Evolutionary conservation across 2,329 filamentous ascomycete species (phyloP), one percentile per base, ranked within the genome.

Genomic region (Bipolaris gigantea): DNA sequence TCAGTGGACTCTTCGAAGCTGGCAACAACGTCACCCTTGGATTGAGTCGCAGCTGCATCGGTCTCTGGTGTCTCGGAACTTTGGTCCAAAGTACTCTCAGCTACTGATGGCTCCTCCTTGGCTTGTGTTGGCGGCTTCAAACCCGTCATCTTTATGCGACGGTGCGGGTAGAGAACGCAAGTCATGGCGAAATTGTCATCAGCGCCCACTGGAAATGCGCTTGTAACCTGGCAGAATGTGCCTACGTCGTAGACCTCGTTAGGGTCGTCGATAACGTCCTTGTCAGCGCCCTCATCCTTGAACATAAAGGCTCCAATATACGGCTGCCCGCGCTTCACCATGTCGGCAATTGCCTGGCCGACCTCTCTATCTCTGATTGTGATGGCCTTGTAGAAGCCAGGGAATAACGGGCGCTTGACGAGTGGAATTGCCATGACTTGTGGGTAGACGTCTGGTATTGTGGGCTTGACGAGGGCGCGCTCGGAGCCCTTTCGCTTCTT

Each of bases 391-490:
- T 99, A 99, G 76, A 97, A 99, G 1, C 94, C 94, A 1, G 94
- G 94, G 76, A 97, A 99, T 11, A 99, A 80, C 10, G 94, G 94
- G 48, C 94, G 84, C 74, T 95, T 92, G 25, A 91, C 89, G 67
- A 99, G 97, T 7, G 94, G 94, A 51, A 99, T 96, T 2, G 93
- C 93, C 83, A 99, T 90, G 50, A 99, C 92, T 73, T 97, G 94
- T 3, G 94, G 94, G 73, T 99, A 99, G 39, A 97, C 87, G 57
- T 99, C 94, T 13, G 94, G 94, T 13, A 97, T 89, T 2, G 88
- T 85, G 1, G 92, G 89, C 77, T 97, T 97, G 66, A 91, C 86
- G 35, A 97, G 81, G 21, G 89, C 87, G 68, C 85, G 86, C 56
- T 94, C 90, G n/a, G 78, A 73, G 44, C 86, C 82, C 71, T 89